Evolutionary conservation across 768 basidiomycete genomes (phyloP).

Genomic region (Termitomyces sp.): DNA sequence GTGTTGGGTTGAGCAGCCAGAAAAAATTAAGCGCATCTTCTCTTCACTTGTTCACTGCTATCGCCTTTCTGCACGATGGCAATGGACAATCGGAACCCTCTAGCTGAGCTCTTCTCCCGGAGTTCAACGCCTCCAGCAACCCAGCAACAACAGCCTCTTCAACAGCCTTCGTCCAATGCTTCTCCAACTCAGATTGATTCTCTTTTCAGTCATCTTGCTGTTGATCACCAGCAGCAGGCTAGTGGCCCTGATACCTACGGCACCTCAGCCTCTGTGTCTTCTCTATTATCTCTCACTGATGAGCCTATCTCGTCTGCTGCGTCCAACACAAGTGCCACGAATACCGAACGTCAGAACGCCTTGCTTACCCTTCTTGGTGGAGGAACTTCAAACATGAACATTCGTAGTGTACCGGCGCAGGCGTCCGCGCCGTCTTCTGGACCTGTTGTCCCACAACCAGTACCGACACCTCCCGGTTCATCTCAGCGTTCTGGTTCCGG

Average conservation of each 20-base stretch:
- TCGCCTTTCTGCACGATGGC: slow-evolving; percentile 9
- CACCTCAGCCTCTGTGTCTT: slow-evolving; percentile 31
- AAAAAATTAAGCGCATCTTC: slow-evolving; percentile 14
- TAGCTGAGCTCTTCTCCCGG: slow-evolving; percentile 51
- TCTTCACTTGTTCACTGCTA: slow-evolving; percentile 10
- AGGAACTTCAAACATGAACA: slow-evolving; percentile 17
- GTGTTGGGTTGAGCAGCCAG: slow-evolving; percentile 25
- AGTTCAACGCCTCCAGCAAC: slow-evolving; percentile 44
- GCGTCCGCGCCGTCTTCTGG: slow-evolving; percentile 3
- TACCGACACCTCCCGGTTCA: slow-evolving; percentile 67
- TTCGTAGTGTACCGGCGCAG: slow-evolving; percentile 19
- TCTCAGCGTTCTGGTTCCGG: slow-evolving; percentile 48
- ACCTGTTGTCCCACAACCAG: slow-evolving; percentile 44
- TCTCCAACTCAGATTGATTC: slow-evolving; percentile 62
- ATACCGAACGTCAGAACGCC: slow-evolving; percentile 69
- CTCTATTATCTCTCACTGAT: slow-evolving; percentile 40
- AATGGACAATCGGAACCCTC: slow-evolving; percentile 39
- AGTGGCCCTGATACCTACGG: slow-evolving; percentile 21
- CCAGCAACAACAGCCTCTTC: slow-evolving; percentile 27
- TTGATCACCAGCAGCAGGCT: slow-evolving; percentile 30
- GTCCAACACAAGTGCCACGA: slow-evolving; percentile 35
- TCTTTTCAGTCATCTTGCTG: slow-evolving; percentile 54
- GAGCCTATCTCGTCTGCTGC: slow-evolving; percentile 40
- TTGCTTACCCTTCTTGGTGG: slow-evolving; percentile 66
- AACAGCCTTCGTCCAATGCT: slow-evolving; percentile 36